Base-by-base conservation (phyloP, 176 grass and related monocot species). In the Triticum monococcum region DNA sequence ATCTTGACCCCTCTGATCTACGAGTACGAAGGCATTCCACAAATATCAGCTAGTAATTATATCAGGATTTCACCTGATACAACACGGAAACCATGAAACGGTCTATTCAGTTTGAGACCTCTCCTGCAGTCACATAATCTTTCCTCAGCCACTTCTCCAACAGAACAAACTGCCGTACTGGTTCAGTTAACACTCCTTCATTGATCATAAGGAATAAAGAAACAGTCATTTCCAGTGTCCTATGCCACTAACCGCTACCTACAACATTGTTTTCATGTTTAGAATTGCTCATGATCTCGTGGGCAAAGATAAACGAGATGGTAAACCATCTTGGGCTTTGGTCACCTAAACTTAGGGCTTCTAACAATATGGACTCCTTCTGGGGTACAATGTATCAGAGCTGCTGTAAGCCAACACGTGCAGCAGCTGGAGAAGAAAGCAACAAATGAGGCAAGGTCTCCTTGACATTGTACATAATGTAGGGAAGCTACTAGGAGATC, bases 241-340 rank as follows among this genome's bases (percentile, higher is more conserved):
- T 57, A 57, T 35, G 54, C 11, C 6, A 0, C 54, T 63, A 84
- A 24, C 28, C 61, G 25, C 65, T 35, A 73, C 23, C 61, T 18
- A 65, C 9, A 40, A n/a, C 22, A 30, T n/a, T 81, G 9, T 8
- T 59, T 77, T 68, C 13, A 43, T 81, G 63, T 89, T 20, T 70
- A 50, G 2, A 57, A 69, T 61, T 67, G 62, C 18, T 81, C 22
- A 46, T 24, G 12, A 20, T 72, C 23, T 77, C 12, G 35, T 61
- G 13, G 36, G 69, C 71, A 37, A 46, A 82, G n/a, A 86, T 64
- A 54, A 36, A 61, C 17, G n/a, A 77, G 46, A 77, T 77, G 72
- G 22, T 3, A 61, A 46, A 66, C 7, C 65, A 37, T 79, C 35
- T 37, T 30, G 5, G 3, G 3, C 9, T 26, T 30, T 7, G 31